These are phyloP conservation scores for Tremellales sp. DNA, from an alignment of 1,284 basidiomycete genomes.

Conservation along the genomic window DNA sequence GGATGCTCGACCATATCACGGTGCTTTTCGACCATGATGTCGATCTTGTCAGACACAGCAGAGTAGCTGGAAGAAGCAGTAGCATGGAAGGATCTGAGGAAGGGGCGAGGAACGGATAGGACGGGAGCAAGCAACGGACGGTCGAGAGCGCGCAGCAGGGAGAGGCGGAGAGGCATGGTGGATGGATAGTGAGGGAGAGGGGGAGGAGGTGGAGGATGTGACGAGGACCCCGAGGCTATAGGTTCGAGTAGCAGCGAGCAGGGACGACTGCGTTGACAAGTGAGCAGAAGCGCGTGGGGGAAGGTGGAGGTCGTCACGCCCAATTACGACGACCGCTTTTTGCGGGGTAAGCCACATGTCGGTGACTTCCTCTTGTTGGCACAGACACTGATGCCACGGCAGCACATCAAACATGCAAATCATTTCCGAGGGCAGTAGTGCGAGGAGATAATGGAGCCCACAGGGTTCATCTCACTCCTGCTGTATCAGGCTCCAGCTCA, in stretches of 20 bases:
- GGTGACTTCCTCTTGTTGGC: too few species aligned
- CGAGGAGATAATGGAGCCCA: neutral
- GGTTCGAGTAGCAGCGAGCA: too few species aligned
- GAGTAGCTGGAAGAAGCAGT: neutral
- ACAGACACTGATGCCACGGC: too few species aligned
- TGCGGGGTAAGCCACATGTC: too few species aligned
- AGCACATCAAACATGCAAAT: constrained; percentile 1
- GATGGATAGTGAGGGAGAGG: constrained; percentile 1
- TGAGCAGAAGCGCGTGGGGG: too few species aligned
- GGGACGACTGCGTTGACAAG: too few species aligned
- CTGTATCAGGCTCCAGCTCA: constrained; percentile 31
- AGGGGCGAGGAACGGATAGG: neutral
- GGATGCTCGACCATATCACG: constrained; percentile 14
- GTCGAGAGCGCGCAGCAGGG: too few species aligned
- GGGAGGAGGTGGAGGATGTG: neutral
- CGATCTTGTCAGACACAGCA: constrained; percentile 16
- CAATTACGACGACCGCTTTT: too few species aligned
- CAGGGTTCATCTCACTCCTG: constrained; percentile 27
- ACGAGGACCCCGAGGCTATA: neutral
- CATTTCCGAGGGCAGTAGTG: neutral
- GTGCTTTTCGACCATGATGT: constrained; percentile 17
- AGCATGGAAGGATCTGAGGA: too few species aligned
- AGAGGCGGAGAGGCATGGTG: neutral
- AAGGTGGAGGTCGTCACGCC: too few species aligned
- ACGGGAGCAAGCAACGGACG: neutral